These are phyloP conservation scores for Amanita rubescens DNA, from an alignment of 768 basidiomycete genomes.

Conservation along the genomic window DNA sequence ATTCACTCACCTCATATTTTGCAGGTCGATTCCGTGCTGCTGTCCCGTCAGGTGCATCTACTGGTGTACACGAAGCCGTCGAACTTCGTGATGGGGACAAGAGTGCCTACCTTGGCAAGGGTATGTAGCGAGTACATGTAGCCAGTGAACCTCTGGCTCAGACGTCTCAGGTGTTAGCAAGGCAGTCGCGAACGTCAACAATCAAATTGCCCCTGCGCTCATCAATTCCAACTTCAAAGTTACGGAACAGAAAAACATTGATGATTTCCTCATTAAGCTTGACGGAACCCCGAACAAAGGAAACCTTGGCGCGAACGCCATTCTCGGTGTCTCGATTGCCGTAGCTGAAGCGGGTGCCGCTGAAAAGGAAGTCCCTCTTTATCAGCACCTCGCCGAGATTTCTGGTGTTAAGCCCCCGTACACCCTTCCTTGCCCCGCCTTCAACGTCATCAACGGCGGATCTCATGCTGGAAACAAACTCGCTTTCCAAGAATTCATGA, in stretches of 20 bases:
- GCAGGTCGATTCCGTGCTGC: conserved; percentile 88
- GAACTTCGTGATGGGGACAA: conserved; percentile 98
- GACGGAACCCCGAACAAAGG: conserved; percentile 99
- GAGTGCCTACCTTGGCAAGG: conserved; percentile 89
- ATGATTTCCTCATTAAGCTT: conserved; percentile 96
- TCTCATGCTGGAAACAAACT: conserved; percentile 99
- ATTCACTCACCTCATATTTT: conserved; percentile 5
- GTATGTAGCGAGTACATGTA: conserved; percentile 32
- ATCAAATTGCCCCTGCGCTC: conserved; percentile 80
- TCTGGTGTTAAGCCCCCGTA: conserved; percentile 94
- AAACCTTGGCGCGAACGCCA: conserved; percentile 98
- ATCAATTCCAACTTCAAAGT: conserved; percentile 79
- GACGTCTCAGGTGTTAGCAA: conserved; percentile 70
- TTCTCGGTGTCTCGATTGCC: conserved; percentile 97
- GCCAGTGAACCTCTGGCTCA: neutral
- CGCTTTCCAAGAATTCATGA: conserved; percentile 99
- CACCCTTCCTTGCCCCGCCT: conserved; percentile 85
- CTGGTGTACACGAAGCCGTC: conserved; percentile 96
- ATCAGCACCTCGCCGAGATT: conserved; percentile 93
- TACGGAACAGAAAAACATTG: conserved; percentile 90
- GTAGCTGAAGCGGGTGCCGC: conserved; percentile 89
- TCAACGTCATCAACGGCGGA: conserved; percentile 99
- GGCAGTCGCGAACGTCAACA: conserved; percentile 93
- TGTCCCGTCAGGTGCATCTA: conserved; percentile 98
- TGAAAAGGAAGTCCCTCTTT: conserved; percentile 92